These are phyloP conservation scores for Neonectria ditissima DNA, from an alignment of 2,329 filamentous ascomycete species.

Conservation along the genomic window DNA sequence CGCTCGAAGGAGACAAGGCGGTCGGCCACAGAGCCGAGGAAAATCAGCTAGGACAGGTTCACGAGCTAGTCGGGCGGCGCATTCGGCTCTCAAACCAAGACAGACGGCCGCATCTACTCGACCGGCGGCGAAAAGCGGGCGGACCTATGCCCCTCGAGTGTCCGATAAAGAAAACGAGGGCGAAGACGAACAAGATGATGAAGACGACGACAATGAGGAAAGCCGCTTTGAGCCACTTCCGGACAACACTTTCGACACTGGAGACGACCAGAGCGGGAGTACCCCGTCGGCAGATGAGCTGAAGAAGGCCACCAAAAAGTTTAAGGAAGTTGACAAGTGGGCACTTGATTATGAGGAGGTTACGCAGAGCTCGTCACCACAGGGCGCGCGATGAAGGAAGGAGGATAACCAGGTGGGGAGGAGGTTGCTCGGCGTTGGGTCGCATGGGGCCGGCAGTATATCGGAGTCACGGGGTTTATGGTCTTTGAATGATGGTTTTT, in stretches of 20 bases:
- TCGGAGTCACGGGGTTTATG: slow-evolving; percentile 35
- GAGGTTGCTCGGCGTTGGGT: slow-evolving; percentile 30
- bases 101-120: slow-evolving; percentile 38
- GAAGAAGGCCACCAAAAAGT: slow-evolving; percentile 70
- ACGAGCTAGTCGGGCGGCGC: slow-evolving; percentile 40
- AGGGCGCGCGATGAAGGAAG: slow-evolving; percentile 58
- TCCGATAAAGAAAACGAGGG: slow-evolving; percentile 71
- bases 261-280: slow-evolving; percentile 48
- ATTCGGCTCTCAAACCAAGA: slow-evolving; percentile 42
- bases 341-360: slow-evolving; percentile 75
- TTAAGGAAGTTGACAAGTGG: slow-evolving; percentile 77
- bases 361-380: slow-evolving; percentile 66
- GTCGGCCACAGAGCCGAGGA: slow-evolving; percentile 46
- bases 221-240: slow-evolving; percentile 57
- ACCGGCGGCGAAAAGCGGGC: slow-evolving; percentile 44
- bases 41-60: slow-evolving; percentile 45
- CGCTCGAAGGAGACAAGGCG: slow-evolving; percentile 51
- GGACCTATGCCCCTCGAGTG: slow-evolving; percentile 64
- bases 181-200: slow-evolving; percentile 49
- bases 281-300: slow-evolving; percentile 64
- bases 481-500: slow-evolving; percentile 38
- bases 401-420: background rate
- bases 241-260: slow-evolving; percentile 58
- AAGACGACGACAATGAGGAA: slow-evolving; percentile 52
- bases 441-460: slow-evolving; percentile 5